Evolutionary conservation across 306 rosid genomes (phyloP).

Genomic region (Castanospermum australe): DNA sequence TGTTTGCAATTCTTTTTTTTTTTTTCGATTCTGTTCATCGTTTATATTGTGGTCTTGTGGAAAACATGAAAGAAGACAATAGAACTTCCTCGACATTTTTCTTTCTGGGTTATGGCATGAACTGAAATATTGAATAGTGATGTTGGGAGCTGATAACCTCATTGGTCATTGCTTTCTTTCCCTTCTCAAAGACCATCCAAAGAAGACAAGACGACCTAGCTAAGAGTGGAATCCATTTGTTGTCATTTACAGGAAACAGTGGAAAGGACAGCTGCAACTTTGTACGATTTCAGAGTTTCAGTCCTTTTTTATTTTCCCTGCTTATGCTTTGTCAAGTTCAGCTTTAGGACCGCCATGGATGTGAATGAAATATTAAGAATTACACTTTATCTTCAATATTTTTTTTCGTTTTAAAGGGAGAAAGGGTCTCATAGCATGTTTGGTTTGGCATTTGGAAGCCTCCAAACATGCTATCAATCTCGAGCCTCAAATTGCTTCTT

Average conservation of each 20-base stretch:
- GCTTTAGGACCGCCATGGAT: not conserved
- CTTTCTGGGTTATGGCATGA: not conserved
- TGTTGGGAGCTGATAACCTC: not conserved
- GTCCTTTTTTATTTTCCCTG: not conserved
- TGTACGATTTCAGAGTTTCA: not conserved
- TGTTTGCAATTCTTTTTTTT: not conserved
- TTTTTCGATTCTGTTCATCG: not conserved
- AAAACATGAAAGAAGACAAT: not conserved
- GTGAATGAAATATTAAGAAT: not conserved
- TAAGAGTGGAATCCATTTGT: not conserved
- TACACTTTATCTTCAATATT: not conserved
- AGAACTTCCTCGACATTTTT: not conserved
- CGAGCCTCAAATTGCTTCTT: too few relatives aligned
- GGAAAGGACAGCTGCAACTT: not conserved
- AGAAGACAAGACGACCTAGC: not conserved
- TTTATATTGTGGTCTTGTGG: not conserved
- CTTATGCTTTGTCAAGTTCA: not conserved
- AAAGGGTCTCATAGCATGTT: too few relatives aligned
- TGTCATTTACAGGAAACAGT: not conserved
- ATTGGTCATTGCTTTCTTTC: not conserved
- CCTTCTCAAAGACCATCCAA: not conserved
- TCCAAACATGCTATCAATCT: too few relatives aligned
- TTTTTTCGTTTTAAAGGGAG: not conserved
- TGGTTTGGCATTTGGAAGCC: too few relatives aligned
- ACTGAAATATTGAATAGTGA: not conserved